Evolutionary conservation across 345 rosid species (phyloP).

Genomic region (Orychophragmus violaceus): DNA sequence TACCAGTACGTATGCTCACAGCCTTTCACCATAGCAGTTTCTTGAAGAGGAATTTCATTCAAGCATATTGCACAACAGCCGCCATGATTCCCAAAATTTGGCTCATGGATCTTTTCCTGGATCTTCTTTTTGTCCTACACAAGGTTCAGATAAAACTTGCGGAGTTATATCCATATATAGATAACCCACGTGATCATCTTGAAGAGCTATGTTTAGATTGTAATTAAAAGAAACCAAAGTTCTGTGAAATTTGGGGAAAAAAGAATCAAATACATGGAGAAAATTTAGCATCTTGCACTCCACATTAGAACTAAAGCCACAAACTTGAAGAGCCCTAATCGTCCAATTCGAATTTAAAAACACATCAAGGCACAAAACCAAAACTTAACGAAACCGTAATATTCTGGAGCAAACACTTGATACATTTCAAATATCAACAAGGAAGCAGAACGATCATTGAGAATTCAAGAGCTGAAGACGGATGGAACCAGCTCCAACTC

Average conservation of each 20-base stretch:
- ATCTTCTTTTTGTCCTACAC: constrained; percentile 41
- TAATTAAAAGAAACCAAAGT: no score
- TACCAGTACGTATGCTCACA: constrained; percentile 98
- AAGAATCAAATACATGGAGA: no score
- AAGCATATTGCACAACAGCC: constrained; percentile 90
- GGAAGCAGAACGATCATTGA: neutral
- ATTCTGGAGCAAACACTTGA: neutral
- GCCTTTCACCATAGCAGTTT: constrained; percentile 84
- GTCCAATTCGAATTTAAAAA: neutral
- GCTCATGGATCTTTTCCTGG: constrained; percentile 27
- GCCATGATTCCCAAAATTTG: constrained; percentile 50
- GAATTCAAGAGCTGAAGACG: neutral
- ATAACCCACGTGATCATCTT: no score
- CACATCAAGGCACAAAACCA: neutral
- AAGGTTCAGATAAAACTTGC: constrained; percentile 3
- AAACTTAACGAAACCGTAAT: neutral
- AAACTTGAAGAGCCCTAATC: neutral
- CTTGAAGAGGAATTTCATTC: constrained; percentile 66
- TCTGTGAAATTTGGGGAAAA: no score
- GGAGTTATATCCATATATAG: no score
- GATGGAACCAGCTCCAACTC: neutral
- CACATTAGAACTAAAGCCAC: neutral
- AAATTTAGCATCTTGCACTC: neutral
- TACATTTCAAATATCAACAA: neutral
- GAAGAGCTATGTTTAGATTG: no score